Base-by-base conservation (phyloP, 2,329 filamentous ascomycete species). In the Trichoderma polysporum region DNA sequence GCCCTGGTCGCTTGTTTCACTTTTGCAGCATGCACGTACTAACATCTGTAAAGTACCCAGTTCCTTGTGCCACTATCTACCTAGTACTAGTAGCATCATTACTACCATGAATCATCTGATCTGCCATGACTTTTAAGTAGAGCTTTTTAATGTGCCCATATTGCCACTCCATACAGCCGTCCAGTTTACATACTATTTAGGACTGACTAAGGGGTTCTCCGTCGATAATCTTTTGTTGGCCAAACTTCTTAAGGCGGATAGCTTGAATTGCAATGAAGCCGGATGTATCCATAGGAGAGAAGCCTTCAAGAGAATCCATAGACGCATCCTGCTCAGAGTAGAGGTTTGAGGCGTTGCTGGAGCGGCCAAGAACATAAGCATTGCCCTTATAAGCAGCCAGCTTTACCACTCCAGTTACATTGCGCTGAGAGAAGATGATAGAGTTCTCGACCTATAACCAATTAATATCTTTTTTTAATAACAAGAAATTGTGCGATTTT, bases 241-340 rank as follows among this genome's bases (percentile, higher is more conserved):
- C 39, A 41, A n/a, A 41, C 7, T 41, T 41, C 39, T 41, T 41
- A 7, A 41, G 39, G 39, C 39, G 39, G 17, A 41, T 41, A n/a
- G 39, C 39, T n/a, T 41, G 39, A n/a, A 41, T 41, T 15, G 39
- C 39, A 74, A 94, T 88, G 75, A 90, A 89, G 29, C 84, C 84
- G 13, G 74, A 85, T 71, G 88, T 87, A 76, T 93, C 90, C 85
- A 76, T 89, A 82, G 74, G 81, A 82, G 71, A 75, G 74, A 83
- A 83, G 47, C 76, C 77, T 33, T 80, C 78, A 7, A 85, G 80
- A 15, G 78, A 77, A 73, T 85, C 83, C 84, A 86, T 86, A 65
- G 76, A 80, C 1, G 80, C 79, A 68, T 86, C 79, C 53, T 81
- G 75, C 73, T 81, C 80, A 15, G 75, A 79, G 79, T 86, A 86